Evolutionary conservation across 2,329 filamentous ascomycete genomes (phyloP), one percentile per base, ranked within the genome.

Genomic region (Pyrenophora tritici-repentis): DNA sequence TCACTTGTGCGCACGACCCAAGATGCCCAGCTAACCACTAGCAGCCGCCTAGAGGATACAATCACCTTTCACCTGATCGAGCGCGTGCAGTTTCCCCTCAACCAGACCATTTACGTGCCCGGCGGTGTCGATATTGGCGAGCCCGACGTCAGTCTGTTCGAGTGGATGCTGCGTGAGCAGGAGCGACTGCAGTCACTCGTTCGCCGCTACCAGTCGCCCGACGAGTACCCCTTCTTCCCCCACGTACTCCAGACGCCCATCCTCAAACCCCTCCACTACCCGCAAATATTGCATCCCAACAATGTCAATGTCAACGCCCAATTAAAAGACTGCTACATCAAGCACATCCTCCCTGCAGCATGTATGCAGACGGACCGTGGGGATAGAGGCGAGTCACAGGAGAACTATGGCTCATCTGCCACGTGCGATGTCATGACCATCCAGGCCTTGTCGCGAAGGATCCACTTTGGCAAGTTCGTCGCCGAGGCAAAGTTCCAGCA

Each of bases 401-500:
- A 97, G 76, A 97, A 99, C 77, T 99, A 97, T 77, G 94, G 94
- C 13, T 95, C 90, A 5, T 83, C 92, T 1, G 93, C 91, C 1
- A 96, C 91, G 1, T 91, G 89, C 71, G 94, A 99, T 75, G 94
- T 99, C 55, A 83, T 85, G 45, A 93, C 89, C 66, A 79, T 99
- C 58, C 94, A 99, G 78, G 89, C 94, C 3, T 78, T 99, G 39
- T 95, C 90, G 33, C 83, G 93, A 35, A 82, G 94, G 47, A 94
- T 99, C 63, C 94, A 99, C 76, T 99, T 96, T 77, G 94, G 94
- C 63, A 99, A 97, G 78, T 97, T 97, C 68, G 94, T 99, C 7
- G 94, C 94, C 36, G 94, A 99, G 81, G 87, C 88, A 53, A 99
- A 99, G 78, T 99, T 97, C 76, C 83, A 84, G 64, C 87, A 88